Conservation (phyloP, 2,329 filamentous ascomycete species). For the Daldinia eschscholtzii region DNA sequence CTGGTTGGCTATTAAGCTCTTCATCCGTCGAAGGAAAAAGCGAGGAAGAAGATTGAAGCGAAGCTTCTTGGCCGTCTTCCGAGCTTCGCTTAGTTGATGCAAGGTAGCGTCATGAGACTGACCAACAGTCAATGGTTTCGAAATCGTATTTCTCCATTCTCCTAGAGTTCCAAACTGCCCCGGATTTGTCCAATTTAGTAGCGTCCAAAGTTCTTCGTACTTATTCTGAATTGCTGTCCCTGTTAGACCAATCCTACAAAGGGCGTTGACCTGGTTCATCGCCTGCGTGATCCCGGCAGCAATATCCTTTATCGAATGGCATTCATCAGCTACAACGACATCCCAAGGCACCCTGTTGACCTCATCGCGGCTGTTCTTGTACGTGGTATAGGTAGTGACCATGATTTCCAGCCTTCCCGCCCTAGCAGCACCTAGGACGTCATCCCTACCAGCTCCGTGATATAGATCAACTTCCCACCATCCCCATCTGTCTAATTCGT, state of each 20-base stretch:
- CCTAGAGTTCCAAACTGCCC: slow-evolving; percentile 73
- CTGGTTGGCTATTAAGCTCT: slow-evolving; percentile 90
- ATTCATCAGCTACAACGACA: slow-evolving; percentile 93
- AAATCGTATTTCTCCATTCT: slow-evolving; percentile 84
- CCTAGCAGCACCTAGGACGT: slow-evolving; percentile 77
- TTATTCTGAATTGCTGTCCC: slow-evolving; percentile 98
- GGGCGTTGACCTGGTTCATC: slow-evolving; percentile 89
- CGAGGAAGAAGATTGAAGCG: slow-evolving; percentile 88
- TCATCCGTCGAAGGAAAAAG: slow-evolving; percentile 94
- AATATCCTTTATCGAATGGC: slow-evolving; percentile 87
- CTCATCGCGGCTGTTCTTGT: slow-evolving; percentile 77
- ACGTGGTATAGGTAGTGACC: slow-evolving; percentile 94
- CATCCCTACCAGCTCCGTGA: slow-evolving; percentile 78
- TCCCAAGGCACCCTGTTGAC: slow-evolving; percentile 94
- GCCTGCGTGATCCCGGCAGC: slow-evolving; percentile 82
- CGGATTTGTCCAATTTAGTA: slow-evolving; percentile 96
- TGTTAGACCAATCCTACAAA: slow-evolving; percentile 92
- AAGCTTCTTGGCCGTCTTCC: slow-evolving; percentile 85
- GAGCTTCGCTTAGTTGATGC: slow-evolving; percentile 82
- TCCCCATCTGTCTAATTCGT: slow-evolving; percentile 89
- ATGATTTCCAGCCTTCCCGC: slow-evolving; percentile 87
- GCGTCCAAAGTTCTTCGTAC: slow-evolving; percentile 96
- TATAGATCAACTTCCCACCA: slow-evolving; percentile 93
- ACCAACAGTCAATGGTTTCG: slow-evolving; percentile 83
- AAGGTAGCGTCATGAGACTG: slow-evolving; percentile 93